Evolutionary conservation across 106 monocot species (phyloP), one percentile per base, ranked within the genome.

Genomic region (Apostasia shenzhenica): DNA sequence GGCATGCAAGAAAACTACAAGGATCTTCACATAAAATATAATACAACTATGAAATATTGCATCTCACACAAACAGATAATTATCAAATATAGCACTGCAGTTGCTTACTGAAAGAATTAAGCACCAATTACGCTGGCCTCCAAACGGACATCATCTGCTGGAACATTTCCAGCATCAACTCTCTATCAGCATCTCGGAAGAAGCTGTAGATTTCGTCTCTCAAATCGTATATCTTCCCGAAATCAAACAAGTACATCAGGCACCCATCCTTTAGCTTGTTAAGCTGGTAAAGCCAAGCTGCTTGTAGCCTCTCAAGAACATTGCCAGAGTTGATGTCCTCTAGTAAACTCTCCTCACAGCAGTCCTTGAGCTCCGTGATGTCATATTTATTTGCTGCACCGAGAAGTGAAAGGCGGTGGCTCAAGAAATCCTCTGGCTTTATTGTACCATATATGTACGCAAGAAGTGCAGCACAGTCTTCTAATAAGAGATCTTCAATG

Each of bases 81-180:
- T 26, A 26, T 26, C 26, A 26, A 26, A 26, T 26, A 26, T 26
- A 26, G 26, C 26, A 26, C 26, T 26, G 26, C 26, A 26, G 26
- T 26, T 26, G 26, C 26, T 26, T 26, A 26, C 26, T 50, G 8
- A 0, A 50, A 50, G 4, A 50, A 8, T 50, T 42, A 41, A 61
- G 8, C 1, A 61, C 2, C 62, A n/a, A 10, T 83, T 67, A 94
- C 0, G 71, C 38, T 50, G 86, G 84, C 65, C 83, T 92, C 91
- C 95, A 92, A 14, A 79, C 76, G 26, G 80, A 76, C 1, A 95
- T 80, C 52, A 92, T 74, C 74, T 95, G 86, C 10, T 95, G 95
- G 72, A 95, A 92, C 95, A 92, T 87, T 51, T 95, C 86, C 14
- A 92, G 51, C 84, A 92, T 84, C 54, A 95, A 76, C 62, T 91